Evolutionary conservation across 1,139 yeast genomes (phyloP).

Genomic region (Sporopachydermia cereana): DNA sequence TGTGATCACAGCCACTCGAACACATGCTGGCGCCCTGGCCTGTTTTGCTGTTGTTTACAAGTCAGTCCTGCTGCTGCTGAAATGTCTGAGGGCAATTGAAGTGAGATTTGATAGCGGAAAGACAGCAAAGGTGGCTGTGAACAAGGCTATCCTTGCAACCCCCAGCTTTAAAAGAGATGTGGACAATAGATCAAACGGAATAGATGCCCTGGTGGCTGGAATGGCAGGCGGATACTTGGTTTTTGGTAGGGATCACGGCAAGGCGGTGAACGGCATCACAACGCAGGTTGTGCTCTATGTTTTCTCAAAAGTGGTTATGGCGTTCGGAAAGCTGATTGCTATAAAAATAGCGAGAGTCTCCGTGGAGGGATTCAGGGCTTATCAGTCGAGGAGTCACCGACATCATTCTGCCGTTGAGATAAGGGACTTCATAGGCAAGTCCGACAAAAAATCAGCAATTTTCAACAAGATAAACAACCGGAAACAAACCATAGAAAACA

Average conservation of each 20-base stretch:
- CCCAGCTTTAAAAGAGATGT: constrained; percentile 16
- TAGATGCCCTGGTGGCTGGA: constrained; percentile 50
- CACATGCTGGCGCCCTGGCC: constrained; percentile 60
- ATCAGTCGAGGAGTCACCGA: constrained; percentile 23
- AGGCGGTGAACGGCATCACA: constrained; percentile 27
- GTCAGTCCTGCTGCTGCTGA: constrained; percentile 21
- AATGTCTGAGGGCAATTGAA: constrained; percentile 3
- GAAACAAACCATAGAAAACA: constrained; percentile 15
- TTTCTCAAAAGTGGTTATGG: constrained; percentile 45
- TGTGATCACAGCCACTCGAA: constrained; percentile 44
- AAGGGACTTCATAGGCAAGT: background rate
- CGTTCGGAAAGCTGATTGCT: constrained; percentile 35
- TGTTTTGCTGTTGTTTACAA: constrained; percentile 56
- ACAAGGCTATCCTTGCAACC: constrained; percentile 8
- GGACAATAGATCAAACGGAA: constrained; percentile 15
- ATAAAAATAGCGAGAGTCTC: constrained; percentile 8
- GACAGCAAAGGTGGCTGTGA: constrained; percentile 9
- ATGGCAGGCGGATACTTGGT: constrained; percentile 52
- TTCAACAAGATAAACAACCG: background rate
- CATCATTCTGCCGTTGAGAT: background rate
- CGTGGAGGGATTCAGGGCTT: constrained; percentile 30
- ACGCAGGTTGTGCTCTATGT: constrained; percentile 51
- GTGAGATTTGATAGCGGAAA: constrained; percentile 10
- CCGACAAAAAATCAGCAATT: background rate
- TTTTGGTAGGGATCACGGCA: constrained; percentile 38